Evolutionary conservation across 2,329 filamentous ascomycete genomes (phyloP).

Genomic region (Apiospora rasikravindrae): DNA sequence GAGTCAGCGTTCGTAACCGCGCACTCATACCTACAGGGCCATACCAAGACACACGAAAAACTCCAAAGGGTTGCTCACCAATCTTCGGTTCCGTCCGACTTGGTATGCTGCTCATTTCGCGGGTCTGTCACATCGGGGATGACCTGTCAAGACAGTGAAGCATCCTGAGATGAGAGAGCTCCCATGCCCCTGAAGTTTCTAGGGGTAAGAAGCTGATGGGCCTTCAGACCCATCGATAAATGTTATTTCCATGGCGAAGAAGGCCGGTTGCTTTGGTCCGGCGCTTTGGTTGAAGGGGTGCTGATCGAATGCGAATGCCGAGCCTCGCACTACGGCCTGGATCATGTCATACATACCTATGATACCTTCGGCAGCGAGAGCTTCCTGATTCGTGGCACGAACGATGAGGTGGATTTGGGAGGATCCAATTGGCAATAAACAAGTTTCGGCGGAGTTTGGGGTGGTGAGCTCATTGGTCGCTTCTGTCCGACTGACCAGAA

Average conservation of each 20-base stretch:
- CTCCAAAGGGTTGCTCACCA: neutral
- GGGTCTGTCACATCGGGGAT: neutral
- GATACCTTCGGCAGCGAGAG: neutral
- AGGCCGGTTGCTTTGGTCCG: neutral
- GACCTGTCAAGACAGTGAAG: neutral
- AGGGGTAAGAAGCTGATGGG: neutral
- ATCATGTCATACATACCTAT: neutral
- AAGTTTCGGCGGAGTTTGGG: neutral
- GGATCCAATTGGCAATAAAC: neutral
- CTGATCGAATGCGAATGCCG: neutral
- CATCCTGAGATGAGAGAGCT: neutral
- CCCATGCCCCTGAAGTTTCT: neutral
- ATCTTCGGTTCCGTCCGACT: neutral
- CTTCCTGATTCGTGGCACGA: neutral
- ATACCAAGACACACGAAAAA: too few species aligned
- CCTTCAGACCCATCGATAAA: neutral
- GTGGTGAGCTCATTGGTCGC: neutral
- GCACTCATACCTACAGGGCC: neutral
- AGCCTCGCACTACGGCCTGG: neutral
- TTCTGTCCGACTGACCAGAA: neutral
- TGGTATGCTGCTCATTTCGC: neutral
- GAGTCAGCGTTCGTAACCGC: neutral
- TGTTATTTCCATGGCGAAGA: neutral
- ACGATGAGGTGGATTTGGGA: neutral
- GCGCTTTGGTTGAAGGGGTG: neutral